Evolutionary conservation across 2,329 filamentous ascomycete species (phyloP), one percentile per base, ranked within the genome.

Genomic region (Apiospora aurea): DNA sequence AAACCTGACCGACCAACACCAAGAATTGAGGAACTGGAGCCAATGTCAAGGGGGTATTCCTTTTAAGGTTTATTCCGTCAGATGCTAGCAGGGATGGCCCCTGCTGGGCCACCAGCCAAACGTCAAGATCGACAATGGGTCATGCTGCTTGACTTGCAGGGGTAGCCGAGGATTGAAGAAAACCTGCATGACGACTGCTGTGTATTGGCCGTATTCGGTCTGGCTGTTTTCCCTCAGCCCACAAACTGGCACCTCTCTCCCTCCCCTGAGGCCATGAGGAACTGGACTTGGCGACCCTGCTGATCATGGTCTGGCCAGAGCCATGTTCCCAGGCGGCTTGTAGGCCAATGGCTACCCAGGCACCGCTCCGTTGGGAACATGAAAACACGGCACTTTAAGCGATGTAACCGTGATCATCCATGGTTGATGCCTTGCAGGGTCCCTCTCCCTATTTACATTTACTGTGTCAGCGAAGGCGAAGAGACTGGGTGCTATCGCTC

Each of bases 41-140:
- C 34, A 38, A 29, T 29, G 43, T 24, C 66, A 68, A 68, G 66
- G 18, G 26, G 24, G 41, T 18, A 44, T 68, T 68, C 41, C 66
- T 68, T 68, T 72, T 72, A 72, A 72, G 71, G 71, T 72, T 72
- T 70, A n/a, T 69, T 72, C 69, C 71, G 71, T 47, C 18, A 68
- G 66, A 26, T 46, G 24, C 44, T 68, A 47, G 44, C n/a, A 68
- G n/a, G 66, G 66, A 38, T 68, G 6, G 44, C 14, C 44, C 41
- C 41, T 68, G 66, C 2, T 29, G 13, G 2, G 3, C 8, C 0
- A 46, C 41, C 66, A 68, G 66, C 44, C n/a, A 68, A 46, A 44
- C 41, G 43, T 47, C 41, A 44, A 44, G 66, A 68, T 68, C 66
- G 66, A 68, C 44, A 47, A 47, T 46, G 41, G 57, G 57, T 57